A percentile compares a stretch with the other conserved stretches of the same genome.
Evolutionary conservation across 1,284 basidiomycete genomes (phyloP).

Genomic region (Prillingera fragicola): DNA sequence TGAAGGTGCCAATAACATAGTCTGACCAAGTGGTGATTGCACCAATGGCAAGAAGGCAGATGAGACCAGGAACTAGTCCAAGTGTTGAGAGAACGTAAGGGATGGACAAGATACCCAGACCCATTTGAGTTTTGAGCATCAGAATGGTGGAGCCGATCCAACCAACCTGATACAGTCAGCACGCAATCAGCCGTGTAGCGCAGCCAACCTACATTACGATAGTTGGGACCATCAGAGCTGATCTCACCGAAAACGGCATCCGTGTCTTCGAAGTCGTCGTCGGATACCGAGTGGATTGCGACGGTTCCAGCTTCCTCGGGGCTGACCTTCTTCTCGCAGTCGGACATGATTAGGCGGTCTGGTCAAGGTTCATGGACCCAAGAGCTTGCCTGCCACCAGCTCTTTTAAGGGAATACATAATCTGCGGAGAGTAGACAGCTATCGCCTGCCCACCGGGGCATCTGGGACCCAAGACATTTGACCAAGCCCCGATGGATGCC

Average conservation of each 20-base stretch:
- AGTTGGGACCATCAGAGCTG: slow-evolving; percentile 26
- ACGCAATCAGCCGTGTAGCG: too few relatives aligned
- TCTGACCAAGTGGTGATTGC: slow-evolving; percentile 25
- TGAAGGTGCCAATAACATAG: slow-evolving; percentile 27
- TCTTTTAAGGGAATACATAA: too few relatives aligned
- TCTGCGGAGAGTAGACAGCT: too few relatives aligned
- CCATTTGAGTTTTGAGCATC: slow-evolving; percentile 30
- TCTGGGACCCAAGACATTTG: too few relatives aligned
- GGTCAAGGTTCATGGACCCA: too few relatives aligned
- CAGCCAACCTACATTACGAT: slow-evolving; percentile 25
- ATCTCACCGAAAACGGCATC: slow-evolving; percentile 27
- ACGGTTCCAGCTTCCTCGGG: too few relatives aligned
- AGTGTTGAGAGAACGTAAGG: slow-evolving; percentile 23
- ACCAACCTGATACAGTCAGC: neutral
- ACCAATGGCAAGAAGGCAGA: slow-evolving; percentile 25
- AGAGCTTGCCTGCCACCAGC: too few relatives aligned
- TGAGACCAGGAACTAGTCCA: slow-evolving; percentile 27
- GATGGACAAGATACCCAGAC: slow-evolving; percentile 34
- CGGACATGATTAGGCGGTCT: too few relatives aligned
- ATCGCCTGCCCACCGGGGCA: too few relatives aligned
- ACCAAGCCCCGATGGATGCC: too few relatives aligned
- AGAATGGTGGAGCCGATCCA: slow-evolving; percentile 16
- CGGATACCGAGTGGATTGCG: neutral
- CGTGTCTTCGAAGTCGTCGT: neutral
- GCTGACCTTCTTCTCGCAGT: too few relatives aligned